Conservation (phyloP, 1,284 basidiomycete genomes). For the Ganoderma leucocontextum region DNA sequence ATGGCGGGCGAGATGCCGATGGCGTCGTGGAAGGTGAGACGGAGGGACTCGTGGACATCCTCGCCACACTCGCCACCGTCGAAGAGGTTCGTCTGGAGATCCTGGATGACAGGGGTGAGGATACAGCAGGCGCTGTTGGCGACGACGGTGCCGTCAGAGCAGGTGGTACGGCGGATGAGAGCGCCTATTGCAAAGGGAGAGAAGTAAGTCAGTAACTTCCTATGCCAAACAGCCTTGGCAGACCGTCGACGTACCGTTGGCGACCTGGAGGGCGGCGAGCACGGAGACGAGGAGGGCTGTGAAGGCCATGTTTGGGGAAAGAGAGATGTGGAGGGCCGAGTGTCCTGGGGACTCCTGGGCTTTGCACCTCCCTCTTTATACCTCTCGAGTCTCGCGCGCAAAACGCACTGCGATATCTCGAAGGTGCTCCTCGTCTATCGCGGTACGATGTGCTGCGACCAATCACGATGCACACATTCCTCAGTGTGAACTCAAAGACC, state of each 20-base stretch:
- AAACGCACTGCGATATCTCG: neutral
- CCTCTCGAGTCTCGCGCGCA: neutral
- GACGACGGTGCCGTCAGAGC: conserved; percentile 38
- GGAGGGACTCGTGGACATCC: conserved; percentile 41
- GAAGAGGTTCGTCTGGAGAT: conserved; percentile 48
- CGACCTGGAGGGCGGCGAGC: conserved; percentile 21
- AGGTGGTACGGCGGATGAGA: conserved; percentile 33
- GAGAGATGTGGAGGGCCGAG: conserved; percentile 8
- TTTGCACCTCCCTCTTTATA: conserved; percentile 18
- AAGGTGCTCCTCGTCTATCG: conserved; percentile 12
- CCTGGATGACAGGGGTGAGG: conserved; percentile 46
- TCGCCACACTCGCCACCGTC: conserved; percentile 38
- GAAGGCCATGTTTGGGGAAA: conserved; percentile 21
- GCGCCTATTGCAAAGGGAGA: conserved; percentile 24
- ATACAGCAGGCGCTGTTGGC: conserved; percentile 49
- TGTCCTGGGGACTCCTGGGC: conserved; percentile 16
- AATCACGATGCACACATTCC: conserved; percentile 16
- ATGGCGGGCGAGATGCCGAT: conserved; percentile 33
- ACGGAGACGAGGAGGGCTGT: conserved; percentile 25
- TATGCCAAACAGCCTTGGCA: neutral
- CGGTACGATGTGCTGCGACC: neutral
- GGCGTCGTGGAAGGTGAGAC: conserved; percentile 43
- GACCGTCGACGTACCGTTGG: conserved; percentile 18
- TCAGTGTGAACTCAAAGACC: conserved; percentile 12
- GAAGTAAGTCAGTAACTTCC: neutral